Evolutionary conservation across 257 asterid species (phyloP).

Genomic region (Nicotiana undulata): DNA sequence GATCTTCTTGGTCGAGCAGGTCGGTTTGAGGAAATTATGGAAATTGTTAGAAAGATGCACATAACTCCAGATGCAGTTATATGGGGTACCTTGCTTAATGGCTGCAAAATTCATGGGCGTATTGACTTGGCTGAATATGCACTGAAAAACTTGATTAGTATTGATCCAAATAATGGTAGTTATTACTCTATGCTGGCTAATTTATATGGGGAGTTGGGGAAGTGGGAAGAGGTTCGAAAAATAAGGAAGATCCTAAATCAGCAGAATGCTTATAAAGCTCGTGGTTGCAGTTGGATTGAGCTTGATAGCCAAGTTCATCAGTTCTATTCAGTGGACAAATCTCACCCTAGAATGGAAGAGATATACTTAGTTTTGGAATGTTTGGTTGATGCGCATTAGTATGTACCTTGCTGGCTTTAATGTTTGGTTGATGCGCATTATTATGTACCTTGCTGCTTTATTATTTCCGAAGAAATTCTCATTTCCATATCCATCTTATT

Average conservation of each 20-base stretch:
- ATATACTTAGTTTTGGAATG: slow-evolving; percentile 46
- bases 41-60: slow-evolving; percentile 49
- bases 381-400: slow-evolving; percentile 19
- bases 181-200: slow-evolving; percentile 60
- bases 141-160: slow-evolving; percentile 43
- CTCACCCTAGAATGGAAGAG: slow-evolving; percentile 52
- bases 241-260: slow-evolving; percentile 36
- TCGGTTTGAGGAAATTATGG: slow-evolving; percentile 57
- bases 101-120: slow-evolving; percentile 58
- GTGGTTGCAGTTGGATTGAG: slow-evolving; percentile 88
- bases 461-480: not conserved
- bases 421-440: slow-evolving; percentile 22
- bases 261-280: slow-evolving; percentile 39
- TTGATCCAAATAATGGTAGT: slow-evolving; percentile 60
- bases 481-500: not conserved
- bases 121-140: slow-evolving; percentile 57
- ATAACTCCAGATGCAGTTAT: slow-evolving; percentile 56
- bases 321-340: slow-evolving; percentile 53
- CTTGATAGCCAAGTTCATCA: slow-evolving; percentile 44
- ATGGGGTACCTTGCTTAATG: slow-evolving; percentile 79
- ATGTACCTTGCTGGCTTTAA: not conserved
- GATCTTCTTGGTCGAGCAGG: slow-evolving; percentile 76
- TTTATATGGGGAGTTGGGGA: slow-evolving; percentile 58
- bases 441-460: not conserved
- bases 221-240: slow-evolving; percentile 56